Conservation (phyloP, 352 stramenopile genomes). For the Globisporangium canariense region DNA sequence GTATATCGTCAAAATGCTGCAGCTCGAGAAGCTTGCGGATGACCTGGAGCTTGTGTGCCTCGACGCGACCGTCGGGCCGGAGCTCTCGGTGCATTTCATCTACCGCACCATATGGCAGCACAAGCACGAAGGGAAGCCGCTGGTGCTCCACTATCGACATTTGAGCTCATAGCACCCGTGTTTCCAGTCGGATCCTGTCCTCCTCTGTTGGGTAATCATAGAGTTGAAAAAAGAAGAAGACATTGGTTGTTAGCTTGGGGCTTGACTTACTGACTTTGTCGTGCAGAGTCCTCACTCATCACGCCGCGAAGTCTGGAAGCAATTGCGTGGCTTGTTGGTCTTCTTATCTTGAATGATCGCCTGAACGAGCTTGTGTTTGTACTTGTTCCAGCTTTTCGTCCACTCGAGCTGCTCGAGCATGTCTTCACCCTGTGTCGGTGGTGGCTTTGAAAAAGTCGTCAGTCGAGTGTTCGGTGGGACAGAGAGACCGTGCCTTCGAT, state of each 20-base stretch:
- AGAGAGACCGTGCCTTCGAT: neutral
- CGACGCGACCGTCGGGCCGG: constrained; percentile 49
- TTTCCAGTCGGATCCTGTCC: neutral
- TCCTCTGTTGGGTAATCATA: constrained; percentile 1
- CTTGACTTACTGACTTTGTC: neutral
- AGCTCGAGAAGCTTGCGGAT: constrained; percentile 20
- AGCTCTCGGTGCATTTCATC: constrained; percentile 66
- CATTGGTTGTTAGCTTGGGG: neutral
- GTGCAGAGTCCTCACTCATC: neutral
- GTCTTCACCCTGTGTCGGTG: constrained; percentile 5
- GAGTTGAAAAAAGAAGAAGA: neutral
- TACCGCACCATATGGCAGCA: constrained; percentile 63
- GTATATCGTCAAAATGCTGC: constrained; percentile 32
- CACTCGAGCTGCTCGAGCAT: constrained; percentile 17
- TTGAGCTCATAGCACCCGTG: constrained; percentile 13
- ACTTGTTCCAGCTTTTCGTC: constrained; percentile 13
- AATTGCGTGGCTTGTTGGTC: constrained; percentile 9
- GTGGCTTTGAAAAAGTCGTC: neutral
- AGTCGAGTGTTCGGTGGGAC: neutral
- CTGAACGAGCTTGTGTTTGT: constrained; percentile 14
- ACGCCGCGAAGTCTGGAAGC: constrained; percentile 1
- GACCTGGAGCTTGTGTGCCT: constrained; percentile 61
- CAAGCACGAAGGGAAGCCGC: constrained; percentile 36
- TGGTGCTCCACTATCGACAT: constrained; percentile 53
- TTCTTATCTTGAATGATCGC: constrained; percentile 16